These are phyloP conservation scores for Globisporangium okanoganense DNA, from an alignment of 352 stramenopile species.

Conservation along the genomic window DNA sequence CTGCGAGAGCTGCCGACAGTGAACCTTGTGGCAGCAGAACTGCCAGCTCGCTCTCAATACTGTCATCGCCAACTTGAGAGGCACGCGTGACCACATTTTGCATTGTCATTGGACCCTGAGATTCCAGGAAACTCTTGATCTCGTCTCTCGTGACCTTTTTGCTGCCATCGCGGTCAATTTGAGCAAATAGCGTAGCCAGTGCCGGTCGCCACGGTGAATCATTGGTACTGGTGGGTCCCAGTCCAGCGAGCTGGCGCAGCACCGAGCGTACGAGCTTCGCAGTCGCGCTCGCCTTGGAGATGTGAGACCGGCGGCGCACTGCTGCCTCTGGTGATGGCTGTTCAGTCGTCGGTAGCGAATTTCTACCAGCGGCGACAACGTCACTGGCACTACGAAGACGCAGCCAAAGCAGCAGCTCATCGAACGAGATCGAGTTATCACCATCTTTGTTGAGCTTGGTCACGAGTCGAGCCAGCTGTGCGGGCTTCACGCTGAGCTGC, in stretches of 20 bases:
- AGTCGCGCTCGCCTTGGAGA: slow-evolving; percentile 8
- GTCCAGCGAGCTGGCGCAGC: slow-evolving; percentile 16
- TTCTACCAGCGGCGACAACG: not conserved
- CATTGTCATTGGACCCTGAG: slow-evolving; percentile 16
- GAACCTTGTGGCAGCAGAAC: slow-evolving; percentile 4
- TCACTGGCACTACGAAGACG: slow-evolving; percentile 16
- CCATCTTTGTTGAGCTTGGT: slow-evolving; percentile 48
- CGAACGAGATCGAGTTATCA: slow-evolving; percentile 56
- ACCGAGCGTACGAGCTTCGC: slow-evolving; percentile 18
- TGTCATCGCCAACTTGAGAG: not conserved
- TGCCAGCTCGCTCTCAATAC: not conserved
- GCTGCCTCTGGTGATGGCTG: not conserved
- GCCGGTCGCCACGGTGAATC: not conserved
- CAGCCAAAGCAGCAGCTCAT: slow-evolving; percentile 69
- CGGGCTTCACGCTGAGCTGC: slow-evolving; percentile 34
- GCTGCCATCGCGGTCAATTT: slow-evolving; percentile 48
- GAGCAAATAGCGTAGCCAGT: slow-evolving; percentile 36
- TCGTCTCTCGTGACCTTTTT: slow-evolving; percentile 53
- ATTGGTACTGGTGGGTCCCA: not conserved
- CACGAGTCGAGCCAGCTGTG: slow-evolving; percentile 51
- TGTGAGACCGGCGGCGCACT: not conserved
- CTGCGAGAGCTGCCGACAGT: slow-evolving; percentile 16
- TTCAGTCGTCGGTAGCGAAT: not conserved
- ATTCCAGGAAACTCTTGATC: slow-evolving; percentile 37
- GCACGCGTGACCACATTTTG: not conserved